Percentiles rank a stretch among this genome's conserved stretches.
These are phyloP conservation scores for Rhododendron williamsianum DNA, from an alignment of 148 eudicot species.

Conservation along the genomic window DNA sequence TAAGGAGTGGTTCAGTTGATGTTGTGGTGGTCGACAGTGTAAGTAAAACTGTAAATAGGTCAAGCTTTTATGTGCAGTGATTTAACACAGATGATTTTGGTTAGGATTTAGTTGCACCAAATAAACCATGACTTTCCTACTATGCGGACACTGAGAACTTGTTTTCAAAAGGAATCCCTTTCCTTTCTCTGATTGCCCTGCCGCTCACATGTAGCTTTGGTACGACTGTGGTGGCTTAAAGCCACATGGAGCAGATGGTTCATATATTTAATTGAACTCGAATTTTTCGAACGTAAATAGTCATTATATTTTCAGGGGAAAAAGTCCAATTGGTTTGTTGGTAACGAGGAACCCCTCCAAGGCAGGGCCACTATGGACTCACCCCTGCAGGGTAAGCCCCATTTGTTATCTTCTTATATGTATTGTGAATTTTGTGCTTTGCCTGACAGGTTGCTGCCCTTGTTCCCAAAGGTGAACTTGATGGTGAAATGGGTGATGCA, in stretches of 20 bases:
- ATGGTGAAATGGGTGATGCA: constrained; percentile 99
- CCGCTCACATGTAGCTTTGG: background rate
- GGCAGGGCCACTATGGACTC: background rate
- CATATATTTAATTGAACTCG: background rate
- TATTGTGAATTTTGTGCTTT: background rate
- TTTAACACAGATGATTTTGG: background rate
- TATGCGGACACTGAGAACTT: background rate
- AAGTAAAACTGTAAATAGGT: constrained; percentile 21
- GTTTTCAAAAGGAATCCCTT: background rate
- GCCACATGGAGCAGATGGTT: background rate
- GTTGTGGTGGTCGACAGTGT: constrained; percentile 98
- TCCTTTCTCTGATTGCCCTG: background rate
- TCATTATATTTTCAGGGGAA: background rate
- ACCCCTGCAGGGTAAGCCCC: background rate
- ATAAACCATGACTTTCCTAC: background rate
- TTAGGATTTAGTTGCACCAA: background rate
- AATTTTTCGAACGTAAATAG: background rate
- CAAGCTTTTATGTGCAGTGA: constrained; percentile 1
- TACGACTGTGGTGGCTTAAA: background rate
- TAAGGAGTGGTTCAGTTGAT: constrained; percentile 93
- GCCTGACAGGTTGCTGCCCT: constrained; percentile 85
- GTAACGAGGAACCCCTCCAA: background rate
- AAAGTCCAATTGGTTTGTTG: background rate
- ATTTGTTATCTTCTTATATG: background rate
- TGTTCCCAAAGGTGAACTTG: constrained; percentile 96